Conservation (phyloP, 163 green algal genomes). For the Chlorella variabilis region DNA sequence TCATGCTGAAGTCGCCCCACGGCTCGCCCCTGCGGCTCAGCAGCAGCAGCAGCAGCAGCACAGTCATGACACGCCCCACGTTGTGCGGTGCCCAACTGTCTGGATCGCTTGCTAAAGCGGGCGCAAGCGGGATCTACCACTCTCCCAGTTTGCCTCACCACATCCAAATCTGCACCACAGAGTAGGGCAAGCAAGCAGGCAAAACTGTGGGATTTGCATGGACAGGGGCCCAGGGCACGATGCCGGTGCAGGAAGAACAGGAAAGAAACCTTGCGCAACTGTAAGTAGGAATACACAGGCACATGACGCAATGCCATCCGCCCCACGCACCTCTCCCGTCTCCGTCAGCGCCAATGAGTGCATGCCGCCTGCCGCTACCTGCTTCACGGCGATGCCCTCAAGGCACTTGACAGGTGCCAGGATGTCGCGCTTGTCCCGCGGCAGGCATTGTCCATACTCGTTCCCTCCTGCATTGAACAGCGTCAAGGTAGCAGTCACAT, state of each 20-base stretch:
- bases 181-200: not conserved
- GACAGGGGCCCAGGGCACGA: too few species aligned
- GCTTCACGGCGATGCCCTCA: conserved; percentile 57
- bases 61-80: too few species aligned
- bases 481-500: too few species aligned
- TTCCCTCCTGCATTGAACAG: conserved; percentile 73
- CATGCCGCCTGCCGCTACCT: conserved; percentile 91
- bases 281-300: too few species aligned
- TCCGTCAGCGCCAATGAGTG: conserved; percentile 90
- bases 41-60: too few species aligned
- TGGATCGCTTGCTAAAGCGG: too few species aligned
- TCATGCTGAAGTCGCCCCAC: conserved; percentile 85
- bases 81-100: too few species aligned
- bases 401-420: conserved; percentile 65
- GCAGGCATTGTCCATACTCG: conserved; percentile 84
- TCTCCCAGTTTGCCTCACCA: too few species aligned
- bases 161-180: conserved; percentile 63
- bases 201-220: not conserved
- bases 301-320: too few species aligned
- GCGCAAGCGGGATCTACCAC: too few species aligned
- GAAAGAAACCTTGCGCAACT: too few species aligned
- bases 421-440: conserved; percentile 55
- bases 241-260: too few species aligned
- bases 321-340: conserved; percentile 65
- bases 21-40: conserved; percentile 91